Evolutionary conservation across 345 rosid species (phyloP).

Genomic region (Hibiscus mutabilis): DNA sequence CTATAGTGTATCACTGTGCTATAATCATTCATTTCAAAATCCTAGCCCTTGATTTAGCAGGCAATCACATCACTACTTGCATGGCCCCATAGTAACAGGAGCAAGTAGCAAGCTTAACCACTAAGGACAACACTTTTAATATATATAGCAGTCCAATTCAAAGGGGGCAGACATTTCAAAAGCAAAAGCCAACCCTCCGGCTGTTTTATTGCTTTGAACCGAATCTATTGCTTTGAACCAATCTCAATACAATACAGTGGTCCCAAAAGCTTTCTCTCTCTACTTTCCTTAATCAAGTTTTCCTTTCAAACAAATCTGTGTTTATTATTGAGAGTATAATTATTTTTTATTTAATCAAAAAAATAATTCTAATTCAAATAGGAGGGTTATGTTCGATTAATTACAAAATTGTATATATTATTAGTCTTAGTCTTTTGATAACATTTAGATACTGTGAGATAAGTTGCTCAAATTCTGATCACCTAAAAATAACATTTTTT

Average conservation of each 20-base stretch:
- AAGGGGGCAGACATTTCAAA: constrained; percentile 19
- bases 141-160: background rate
- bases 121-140: background rate
- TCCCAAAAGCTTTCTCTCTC: constrained; percentile 28
- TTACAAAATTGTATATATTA: too few species aligned
- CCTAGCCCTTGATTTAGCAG: background rate
- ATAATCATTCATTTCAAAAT: too few species aligned
- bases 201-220: constrained; percentile 29
- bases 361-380: too few species aligned
- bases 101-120: background rate
- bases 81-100: background rate
- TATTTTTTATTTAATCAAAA: too few species aligned
- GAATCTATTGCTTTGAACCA: constrained; percentile 27
- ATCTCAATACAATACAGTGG: constrained; percentile 31
- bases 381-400: too few species aligned
- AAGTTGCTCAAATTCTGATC: too few species aligned
- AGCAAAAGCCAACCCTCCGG: constrained; percentile 2
- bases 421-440: too few species aligned
- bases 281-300: constrained; percentile 23
- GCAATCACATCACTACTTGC: background rate
- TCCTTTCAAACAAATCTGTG: background rate
- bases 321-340: too few species aligned
- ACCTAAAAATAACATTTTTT: too few species aligned
- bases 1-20: too few species aligned
- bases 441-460: too few species aligned